Evolutionary conservation across 192 early-diverging fungal genomes (phyloP).

Genomic region (Coemansia sp.): DNA sequence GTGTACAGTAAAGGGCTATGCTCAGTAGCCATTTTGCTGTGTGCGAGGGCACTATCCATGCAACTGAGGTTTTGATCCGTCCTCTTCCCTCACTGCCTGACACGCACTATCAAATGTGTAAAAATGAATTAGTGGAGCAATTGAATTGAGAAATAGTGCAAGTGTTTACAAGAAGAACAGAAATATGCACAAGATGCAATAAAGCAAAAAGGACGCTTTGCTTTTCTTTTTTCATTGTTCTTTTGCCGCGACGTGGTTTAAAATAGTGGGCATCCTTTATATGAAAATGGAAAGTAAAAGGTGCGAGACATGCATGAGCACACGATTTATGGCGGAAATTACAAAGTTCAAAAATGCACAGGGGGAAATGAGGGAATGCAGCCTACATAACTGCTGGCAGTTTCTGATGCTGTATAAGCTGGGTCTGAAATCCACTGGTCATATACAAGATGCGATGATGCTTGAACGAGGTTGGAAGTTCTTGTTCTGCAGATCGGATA

Average conservation of each 20-base stretch:
- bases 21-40: not conserved
- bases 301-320: too few relatives aligned
- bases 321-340: too few relatives aligned
- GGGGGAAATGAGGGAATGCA: too few relatives aligned
- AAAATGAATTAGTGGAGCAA: not conserved
- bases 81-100: not conserved
- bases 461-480: not conserved
- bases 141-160: not conserved
- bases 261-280: too few relatives aligned
- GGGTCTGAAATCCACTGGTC: not conserved
- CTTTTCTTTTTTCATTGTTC: not conserved
- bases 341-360: too few relatives aligned
- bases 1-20: conserved; percentile 14
- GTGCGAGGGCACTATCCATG: not conserved
- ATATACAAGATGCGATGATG: not conserved
- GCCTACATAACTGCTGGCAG: too few relatives aligned
- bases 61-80: not conserved
- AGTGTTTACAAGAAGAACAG: not conserved
- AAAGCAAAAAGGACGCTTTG: not conserved
- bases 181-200: not conserved
- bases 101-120: not conserved
- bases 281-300: too few relatives aligned
- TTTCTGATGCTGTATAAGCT: not conserved
- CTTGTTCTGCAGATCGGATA: not conserved
- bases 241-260: too few relatives aligned